Evolutionary conservation across 2,329 filamentous ascomycete genomes (phyloP), one percentile per base, ranked within the genome.

Genomic region (Xylaria sp.): DNA sequence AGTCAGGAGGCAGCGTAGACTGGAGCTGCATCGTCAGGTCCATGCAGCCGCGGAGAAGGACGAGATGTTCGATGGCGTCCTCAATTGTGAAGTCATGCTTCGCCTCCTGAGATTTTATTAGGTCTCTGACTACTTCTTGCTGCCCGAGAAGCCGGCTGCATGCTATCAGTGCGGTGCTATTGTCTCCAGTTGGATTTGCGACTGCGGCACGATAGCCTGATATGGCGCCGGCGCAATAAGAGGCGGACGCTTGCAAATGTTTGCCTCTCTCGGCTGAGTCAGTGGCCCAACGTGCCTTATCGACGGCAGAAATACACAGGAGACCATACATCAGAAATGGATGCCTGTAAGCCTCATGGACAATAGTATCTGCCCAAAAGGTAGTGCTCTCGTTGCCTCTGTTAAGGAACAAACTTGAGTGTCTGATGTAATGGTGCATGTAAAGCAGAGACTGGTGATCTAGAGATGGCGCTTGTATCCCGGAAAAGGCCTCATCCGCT

Each of bases 361-460:
- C 62, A 2, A 68, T 65, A 19, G 21, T 54, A 17, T 68, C 62
- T 24, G 54, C 8, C 66, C 66, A 68, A 34, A 65, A 68, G 3
- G 4, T 14, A 14, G 34, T 58, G 53, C 42, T 65, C 47, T 68
- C 66, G n/a, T 62, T 62, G 21, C 65, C 65, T 48, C 66, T 65
- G n/a, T 68, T 62, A 19, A 68, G 66, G 45, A 47, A 57, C 7
- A 61, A 39, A 4, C 24, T 42, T 5, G 57, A 65, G 14, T 65
- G 61, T 48, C 66, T 61, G 34, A 54, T 63, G 14, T 66, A 69
- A 39, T 66, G 58, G 45, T 69, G 67, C 63, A 69, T 69, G 48
- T 67, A 69, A 19, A 69, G 67, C 27, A 69, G 59, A 32, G 58
- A 65, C 24, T 51, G 36, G 24, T 54, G 34, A 61, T 69, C 63